phyloP scores from a whole-genome alignment of 108 stramenopile species.

The Stephanodiscus minutulus region DNA sequence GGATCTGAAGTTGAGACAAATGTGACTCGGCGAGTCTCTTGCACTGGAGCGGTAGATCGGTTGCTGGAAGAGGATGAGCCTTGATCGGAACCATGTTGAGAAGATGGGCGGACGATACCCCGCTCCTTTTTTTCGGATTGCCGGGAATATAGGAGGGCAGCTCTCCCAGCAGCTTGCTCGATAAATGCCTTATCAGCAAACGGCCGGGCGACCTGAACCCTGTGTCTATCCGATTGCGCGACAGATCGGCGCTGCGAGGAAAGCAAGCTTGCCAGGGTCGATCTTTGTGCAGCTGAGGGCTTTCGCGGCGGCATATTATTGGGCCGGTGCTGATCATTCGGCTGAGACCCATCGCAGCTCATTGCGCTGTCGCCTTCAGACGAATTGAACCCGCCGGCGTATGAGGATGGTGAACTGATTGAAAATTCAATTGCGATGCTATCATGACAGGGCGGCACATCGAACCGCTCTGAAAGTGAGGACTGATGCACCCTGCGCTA shows the following conservation, averaged over 20 bases:
- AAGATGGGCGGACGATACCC: not conserved
- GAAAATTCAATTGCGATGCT: too few relatives aligned
- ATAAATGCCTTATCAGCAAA: conserved; percentile 12
- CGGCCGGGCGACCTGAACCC: conserved; percentile 24
- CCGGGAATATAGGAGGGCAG: not conserved
- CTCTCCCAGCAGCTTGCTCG: not conserved
- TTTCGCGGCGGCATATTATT: not conserved
- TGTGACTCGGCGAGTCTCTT: not conserved
- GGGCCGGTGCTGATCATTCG: conserved; percentile 3
- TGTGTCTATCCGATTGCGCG: conserved; percentile 27
- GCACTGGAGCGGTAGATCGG: not conserved
- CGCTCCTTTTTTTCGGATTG: not conserved
- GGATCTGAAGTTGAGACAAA: not conserved
- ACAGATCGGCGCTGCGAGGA: conserved; percentile 45
- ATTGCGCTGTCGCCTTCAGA: not conserved
- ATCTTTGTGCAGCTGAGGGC: conserved; percentile 11
- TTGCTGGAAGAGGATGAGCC: not conserved
- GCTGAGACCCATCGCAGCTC: conserved; percentile 4
- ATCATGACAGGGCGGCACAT: too few relatives aligned
- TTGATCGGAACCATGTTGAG: not conserved
- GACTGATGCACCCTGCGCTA: too few relatives aligned
- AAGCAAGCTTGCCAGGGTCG: conserved; percentile 30
- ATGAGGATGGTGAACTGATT: too few relatives aligned
- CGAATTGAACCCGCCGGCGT: too few relatives aligned
- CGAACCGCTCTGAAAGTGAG: too few relatives aligned